Percentiles rank a stretch among this genome's conserved stretches.
phyloP scores from a whole-genome alignment of 1,284 basidiomycete species.

The Pseudozyma hubeiensis region DNA sequence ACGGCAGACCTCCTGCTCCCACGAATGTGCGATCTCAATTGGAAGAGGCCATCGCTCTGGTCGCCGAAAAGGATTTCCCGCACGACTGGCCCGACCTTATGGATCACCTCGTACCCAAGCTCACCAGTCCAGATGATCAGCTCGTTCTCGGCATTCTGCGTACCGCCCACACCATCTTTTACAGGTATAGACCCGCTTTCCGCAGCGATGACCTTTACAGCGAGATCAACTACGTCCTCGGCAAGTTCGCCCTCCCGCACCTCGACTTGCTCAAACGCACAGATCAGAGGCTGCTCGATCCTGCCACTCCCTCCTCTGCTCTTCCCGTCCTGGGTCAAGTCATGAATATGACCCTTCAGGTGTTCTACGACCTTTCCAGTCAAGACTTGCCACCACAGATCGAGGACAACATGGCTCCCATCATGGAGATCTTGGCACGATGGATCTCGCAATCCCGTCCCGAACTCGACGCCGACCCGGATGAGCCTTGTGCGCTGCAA shows the following conservation, averaged over 20 bases:
- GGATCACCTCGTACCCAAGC: constrained; percentile 73
- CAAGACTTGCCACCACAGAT: constrained; percentile 95
- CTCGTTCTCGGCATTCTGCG: constrained; percentile 90
- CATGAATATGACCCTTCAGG: constrained; percentile 78
- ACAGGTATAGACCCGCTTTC: constrained; percentile 89
- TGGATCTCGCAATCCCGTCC: constrained; percentile 62
- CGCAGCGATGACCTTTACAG: constrained; percentile 87
- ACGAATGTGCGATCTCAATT: constrained; percentile 60
- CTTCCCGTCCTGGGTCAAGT: constrained; percentile 68
- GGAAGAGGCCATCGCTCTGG: constrained; percentile 61
- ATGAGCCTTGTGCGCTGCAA: constrained; percentile 87
- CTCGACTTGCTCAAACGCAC: constrained; percentile 72
- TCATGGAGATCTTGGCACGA: constrained; percentile 57
- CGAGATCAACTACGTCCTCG: constrained; percentile 91
- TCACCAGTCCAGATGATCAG: constrained; percentile 81
- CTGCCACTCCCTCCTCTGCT: constrained; percentile 64
- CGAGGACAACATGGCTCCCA: constrained; percentile 81
- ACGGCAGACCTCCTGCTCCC: constrained; percentile 45
- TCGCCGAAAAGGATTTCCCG: constrained; percentile 65
- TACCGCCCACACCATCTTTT: constrained; percentile 95
- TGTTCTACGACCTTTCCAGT: constrained; percentile 93
- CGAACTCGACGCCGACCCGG: constrained; percentile 71
- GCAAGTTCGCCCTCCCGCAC: constrained; percentile 84
- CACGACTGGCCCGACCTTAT: constrained; percentile 60
- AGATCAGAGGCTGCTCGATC: constrained; percentile 65